phyloP scores from a whole-genome alignment of 768 basidiomycete genomes.

The Psilocybe cubensis region DNA sequence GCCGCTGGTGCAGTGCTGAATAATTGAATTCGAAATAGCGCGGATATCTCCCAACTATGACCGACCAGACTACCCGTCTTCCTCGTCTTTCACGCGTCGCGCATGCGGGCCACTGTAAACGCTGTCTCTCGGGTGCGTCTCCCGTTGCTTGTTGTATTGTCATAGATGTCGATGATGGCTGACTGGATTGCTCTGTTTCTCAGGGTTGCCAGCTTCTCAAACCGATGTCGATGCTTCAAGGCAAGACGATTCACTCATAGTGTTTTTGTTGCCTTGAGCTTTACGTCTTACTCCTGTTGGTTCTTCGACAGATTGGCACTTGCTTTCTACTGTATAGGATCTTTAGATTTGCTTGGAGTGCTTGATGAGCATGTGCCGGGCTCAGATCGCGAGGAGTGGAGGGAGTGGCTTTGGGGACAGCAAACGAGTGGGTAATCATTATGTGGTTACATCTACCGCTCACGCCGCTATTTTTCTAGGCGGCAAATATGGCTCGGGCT shows the following conservation, averaged over 20 bases:
- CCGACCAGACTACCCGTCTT: conserved; percentile 22
- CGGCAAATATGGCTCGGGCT: conserved; percentile 66
- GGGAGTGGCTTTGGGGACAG: conserved; percentile 89
- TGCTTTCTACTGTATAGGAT: conserved; percentile 87
- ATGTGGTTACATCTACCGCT: not conserved
- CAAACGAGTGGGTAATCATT: conserved; percentile 52
- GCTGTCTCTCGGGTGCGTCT: conserved; percentile 61
- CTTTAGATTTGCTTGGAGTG: conserved; percentile 74
- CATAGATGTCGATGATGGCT: conserved; percentile 1
- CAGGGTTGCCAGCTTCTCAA: conserved; percentile 69
- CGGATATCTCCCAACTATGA: conserved; percentile 16
- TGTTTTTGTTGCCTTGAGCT: conserved; percentile 7
- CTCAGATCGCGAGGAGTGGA: conserved; percentile 65
- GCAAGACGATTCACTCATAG: conserved; percentile 38
- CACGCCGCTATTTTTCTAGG: conserved; percentile 34
- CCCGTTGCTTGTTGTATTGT: not conserved
- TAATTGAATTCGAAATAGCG: conserved; percentile 14
- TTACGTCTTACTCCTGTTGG: conserved; percentile 11
- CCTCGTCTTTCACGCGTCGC: conserved; percentile 45
- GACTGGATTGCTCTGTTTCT: conserved; percentile 5
- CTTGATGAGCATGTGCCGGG: conserved; percentile 49
- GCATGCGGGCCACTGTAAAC: conserved; percentile 67
- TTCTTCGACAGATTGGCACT: conserved; percentile 67
- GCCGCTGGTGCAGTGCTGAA: too few relatives aligned
- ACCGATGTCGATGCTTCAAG: conserved; percentile 74